Evolutionary conservation across 345 rosid species (phyloP).

Genomic region (Zanthoxylum bungeanum): DNA sequence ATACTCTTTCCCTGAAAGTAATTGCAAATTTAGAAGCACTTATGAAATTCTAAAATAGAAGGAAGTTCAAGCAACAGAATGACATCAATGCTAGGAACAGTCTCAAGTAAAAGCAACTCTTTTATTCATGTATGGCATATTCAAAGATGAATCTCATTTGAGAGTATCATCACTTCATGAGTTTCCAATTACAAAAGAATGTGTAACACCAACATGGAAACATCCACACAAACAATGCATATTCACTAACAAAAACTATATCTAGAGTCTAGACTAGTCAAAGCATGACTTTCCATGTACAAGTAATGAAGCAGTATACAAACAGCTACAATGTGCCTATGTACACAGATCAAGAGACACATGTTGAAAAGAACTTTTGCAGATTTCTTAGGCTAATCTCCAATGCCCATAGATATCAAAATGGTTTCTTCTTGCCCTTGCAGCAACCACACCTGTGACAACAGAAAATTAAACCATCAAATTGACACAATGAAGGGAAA

Average conservation of each 20-base stretch:
- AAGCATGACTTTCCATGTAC: slow-evolving; percentile 17
- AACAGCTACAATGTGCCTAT: slow-evolving; percentile 17
- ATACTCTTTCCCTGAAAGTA: slow-evolving; percentile 48
- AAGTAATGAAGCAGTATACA: slow-evolving; percentile 18
- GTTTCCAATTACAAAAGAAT: slow-evolving; percentile 14
- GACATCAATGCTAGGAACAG: slow-evolving; percentile 4
- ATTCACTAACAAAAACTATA: neutral
- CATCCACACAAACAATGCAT: neutral
- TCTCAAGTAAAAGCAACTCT: neutral
- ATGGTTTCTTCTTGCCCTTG: slow-evolving; percentile 59
- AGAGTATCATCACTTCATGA: slow-evolving; percentile 3
- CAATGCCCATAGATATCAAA: slow-evolving; percentile 60
- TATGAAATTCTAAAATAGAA: slow-evolving; percentile 7
- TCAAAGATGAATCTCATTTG: slow-evolving; percentile 5
- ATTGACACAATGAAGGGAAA: slow-evolving; percentile 41
- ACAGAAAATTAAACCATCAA: slow-evolving; percentile 64
- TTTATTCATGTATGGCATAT: slow-evolving; percentile 6
- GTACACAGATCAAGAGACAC: slow-evolving; percentile 23
- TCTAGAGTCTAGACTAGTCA: neutral
- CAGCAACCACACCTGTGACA: slow-evolving; percentile 65
- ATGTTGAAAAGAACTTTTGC: slow-evolving; percentile 34
- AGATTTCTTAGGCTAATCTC: slow-evolving; percentile 39
- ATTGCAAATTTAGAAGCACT: slow-evolving; percentile 19
- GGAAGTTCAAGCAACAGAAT: neutral
- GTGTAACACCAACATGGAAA: slow-evolving; percentile 1